Conservation (phyloP, 2,329 filamentous ascomycete genomes). For the Cladosporium sp. region DNA sequence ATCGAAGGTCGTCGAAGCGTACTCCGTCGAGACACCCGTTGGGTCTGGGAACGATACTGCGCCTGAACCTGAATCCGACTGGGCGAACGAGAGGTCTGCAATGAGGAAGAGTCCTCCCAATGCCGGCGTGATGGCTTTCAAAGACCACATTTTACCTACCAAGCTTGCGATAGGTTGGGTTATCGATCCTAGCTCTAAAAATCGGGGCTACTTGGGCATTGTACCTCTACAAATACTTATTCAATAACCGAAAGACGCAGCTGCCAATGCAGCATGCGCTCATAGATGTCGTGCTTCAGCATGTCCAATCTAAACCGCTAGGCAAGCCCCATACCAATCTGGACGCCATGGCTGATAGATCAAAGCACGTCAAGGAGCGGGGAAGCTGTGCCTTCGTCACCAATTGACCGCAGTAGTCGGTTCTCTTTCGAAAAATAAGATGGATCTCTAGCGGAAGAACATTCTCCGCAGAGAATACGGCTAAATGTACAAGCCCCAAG, state of each 20-base stretch:
- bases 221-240: background rate
- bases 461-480: slow-evolving; percentile 6
- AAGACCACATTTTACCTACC: background rate
- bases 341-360: too few species aligned
- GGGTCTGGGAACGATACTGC: slow-evolving; percentile 26
- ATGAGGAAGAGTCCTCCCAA: background rate
- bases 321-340: background rate
- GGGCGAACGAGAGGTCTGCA: background rate
- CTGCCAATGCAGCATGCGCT: slow-evolving; percentile 1
- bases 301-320: background rate
- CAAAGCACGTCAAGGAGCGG: background rate
- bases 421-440: too few species aligned
- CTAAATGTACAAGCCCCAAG: background rate
- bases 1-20: slow-evolving; percentile 35
- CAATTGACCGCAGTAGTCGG: too few species aligned
- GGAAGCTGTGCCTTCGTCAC: background rate
- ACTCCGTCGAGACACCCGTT: slow-evolving; percentile 24
- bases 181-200: background rate
- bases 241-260: background rate
- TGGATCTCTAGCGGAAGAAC: background rate
- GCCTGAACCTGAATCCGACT: background rate
- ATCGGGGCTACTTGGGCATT: background rate
- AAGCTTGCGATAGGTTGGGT: background rate
- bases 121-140: background rate
- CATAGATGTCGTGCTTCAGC: background rate